Evolutionary conservation across 495 filamentous ascomycete species (phyloP), one percentile per base, ranked within the genome.

Genomic region (Podospora appendiculata): DNA sequence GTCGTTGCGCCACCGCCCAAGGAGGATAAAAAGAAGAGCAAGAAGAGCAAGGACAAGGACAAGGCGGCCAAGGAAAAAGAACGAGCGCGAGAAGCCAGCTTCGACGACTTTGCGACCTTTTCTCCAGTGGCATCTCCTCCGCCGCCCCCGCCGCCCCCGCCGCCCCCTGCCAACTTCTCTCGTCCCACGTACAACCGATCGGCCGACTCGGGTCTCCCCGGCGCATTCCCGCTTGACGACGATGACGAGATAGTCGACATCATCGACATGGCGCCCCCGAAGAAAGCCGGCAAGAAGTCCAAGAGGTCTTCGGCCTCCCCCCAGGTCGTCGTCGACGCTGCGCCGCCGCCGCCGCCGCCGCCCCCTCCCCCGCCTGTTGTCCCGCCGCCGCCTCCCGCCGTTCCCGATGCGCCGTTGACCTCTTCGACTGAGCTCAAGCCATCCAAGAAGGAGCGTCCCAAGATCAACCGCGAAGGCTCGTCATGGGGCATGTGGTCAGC

Each of bases 231-330:
- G 3, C 18, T 56, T 25, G 72, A 71, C 47, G 60, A 66, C 19
- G 58, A 69, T 35, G 70, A 78, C 41, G 70, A 78, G 56, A 72
- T 75, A 36, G 56, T 73, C 32, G 69, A 75, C 5, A 65, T 74
- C 32, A 53, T 76, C 53, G 76, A 77, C 39, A 73, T 76, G 69
- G 64, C 67, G 6, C 53, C 64, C 8, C 64, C 65, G 32, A 69
- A 70, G 57, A 70, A 77, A 54, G 43, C 53, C 45, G 58, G 60
- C 51, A 67, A 65, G 54, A 63, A 67, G 55, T 53, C 65, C 39
- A 68, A 61, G 55, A 53, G 47, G 47, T 33, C 48, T 5, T 40
- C 49, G 36, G 35, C 47, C 8, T 55, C 65, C 12, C 58, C 60
- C 14, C 62, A 68, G 48, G 52, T 56, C 8, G 57, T 67, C 47